These are phyloP conservation scores for Cercophora scortea DNA, from an alignment of 495 filamentous ascomycete species.

Conservation along the genomic window DNA sequence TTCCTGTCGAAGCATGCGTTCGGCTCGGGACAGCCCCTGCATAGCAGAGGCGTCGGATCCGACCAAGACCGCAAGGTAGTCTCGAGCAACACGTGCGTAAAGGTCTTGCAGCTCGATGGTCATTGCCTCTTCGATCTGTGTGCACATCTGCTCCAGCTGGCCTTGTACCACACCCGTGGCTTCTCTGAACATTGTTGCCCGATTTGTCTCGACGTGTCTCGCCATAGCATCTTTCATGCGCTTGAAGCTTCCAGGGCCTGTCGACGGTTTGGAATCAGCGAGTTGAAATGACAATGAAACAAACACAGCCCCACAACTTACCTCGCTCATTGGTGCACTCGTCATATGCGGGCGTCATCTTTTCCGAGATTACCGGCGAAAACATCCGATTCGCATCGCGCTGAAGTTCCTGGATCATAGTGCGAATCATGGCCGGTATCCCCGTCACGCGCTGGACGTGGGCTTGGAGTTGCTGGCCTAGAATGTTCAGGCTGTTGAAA, in stretches of 20 bases:
- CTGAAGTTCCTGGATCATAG: constrained; percentile 36
- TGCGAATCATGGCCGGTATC: constrained; percentile 20
- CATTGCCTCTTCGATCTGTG: constrained; percentile 26
- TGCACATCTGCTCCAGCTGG: constrained; percentile 31
- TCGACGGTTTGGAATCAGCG: too few species aligned
- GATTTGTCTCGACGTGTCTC: constrained; percentile 34
- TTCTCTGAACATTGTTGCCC: constrained; percentile 43
- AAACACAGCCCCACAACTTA: neutral
- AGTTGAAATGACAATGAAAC: neutral
- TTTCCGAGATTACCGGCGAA: constrained; percentile 38
- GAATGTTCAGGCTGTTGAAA: constrained; percentile 16
- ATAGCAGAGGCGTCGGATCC: constrained; percentile 2
- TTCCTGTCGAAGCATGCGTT: constrained; percentile 12
- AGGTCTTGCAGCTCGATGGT: constrained; percentile 31
- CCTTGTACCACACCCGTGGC: constrained; percentile 36
- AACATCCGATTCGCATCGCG: constrained; percentile 51
- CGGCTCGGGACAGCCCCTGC: constrained; percentile 5
- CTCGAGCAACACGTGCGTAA: constrained; percentile 31
- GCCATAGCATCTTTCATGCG: constrained; percentile 52
- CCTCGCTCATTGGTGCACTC: constrained; percentile 40
- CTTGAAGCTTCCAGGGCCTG: constrained; percentile 33
- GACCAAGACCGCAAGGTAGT: constrained; percentile 31
- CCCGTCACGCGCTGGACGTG: constrained; percentile 27
- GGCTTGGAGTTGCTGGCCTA: constrained; percentile 32
- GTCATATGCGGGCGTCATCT: constrained; percentile 43